Percentiles rank a stretch among this genome's conserved stretches.
Conservation (phyloP, 2,329 filamentous ascomycete species). For the Aspergillus sp. region DNA sequence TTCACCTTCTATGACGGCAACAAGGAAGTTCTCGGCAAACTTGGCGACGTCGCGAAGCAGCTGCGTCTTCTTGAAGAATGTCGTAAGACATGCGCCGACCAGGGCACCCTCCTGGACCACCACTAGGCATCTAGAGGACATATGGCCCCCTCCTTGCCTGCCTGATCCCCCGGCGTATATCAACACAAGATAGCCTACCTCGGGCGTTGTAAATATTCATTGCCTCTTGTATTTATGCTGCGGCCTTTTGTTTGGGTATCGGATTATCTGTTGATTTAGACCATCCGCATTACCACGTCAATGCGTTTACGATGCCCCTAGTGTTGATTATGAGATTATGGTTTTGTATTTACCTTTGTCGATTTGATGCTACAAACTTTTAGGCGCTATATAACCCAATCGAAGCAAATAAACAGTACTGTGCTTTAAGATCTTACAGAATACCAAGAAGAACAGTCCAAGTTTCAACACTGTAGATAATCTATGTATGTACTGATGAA, state of each 20-base stretch:
- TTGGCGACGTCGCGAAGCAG: constrained; percentile 78
- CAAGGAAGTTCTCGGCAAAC: constrained; percentile 71
- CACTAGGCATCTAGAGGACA: constrained; percentile 18
- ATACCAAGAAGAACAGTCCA: neutral
- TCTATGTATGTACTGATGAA: neutral
- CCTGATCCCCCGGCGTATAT: neutral
- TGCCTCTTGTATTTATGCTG: neutral
- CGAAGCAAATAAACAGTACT: neutral
- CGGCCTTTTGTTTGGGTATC: neutral
- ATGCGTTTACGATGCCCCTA: constrained; percentile 4
- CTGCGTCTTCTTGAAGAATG: constrained; percentile 75
- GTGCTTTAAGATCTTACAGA: too few relatives aligned
- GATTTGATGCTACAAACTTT: neutral
- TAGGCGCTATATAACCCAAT: neutral
- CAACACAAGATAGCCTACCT: neutral
- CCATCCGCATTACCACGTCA: neutral
- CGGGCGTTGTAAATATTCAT: neutral
- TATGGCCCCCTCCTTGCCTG: neutral
- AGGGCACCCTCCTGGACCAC: constrained; percentile 34
- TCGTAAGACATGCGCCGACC: constrained; percentile 50
- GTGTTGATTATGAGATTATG: constrained; percentile 4
- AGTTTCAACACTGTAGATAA: neutral
- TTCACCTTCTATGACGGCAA: constrained; percentile 85
- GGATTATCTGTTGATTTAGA: neutral
- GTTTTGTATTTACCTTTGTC: neutral